Base-by-base conservation (phyloP, 192 early-diverging fungal species). In the Spizellomyces punctatus region DNA sequence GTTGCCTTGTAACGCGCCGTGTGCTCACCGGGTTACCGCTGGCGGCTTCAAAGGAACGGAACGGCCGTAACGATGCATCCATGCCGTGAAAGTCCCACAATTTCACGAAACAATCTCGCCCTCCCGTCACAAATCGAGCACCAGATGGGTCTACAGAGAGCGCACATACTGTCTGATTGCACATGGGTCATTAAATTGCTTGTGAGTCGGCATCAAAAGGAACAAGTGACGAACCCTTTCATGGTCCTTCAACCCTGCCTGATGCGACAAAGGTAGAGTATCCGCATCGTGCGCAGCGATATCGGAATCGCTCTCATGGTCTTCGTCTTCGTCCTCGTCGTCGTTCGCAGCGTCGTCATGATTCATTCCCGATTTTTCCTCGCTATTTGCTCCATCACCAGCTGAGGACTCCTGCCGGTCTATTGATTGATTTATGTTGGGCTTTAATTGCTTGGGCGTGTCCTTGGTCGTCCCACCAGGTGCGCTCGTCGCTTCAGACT, bases 11-110 rank as follows among this genome's bases (percentile, higher is more conserved):
- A 62, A 22, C 60, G 41, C 16, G 60, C 60, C 6, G 16, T 4
- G 16, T 61, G 36, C 43, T 58, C 45, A 85, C 76, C 63, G 83
- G 83, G 78, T 96, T 92, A 6, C 91, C 92, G 14, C 84, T 88
- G 65, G 82, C 87, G 1, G 95, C 91, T 59, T 93, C 89, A 48
- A 97, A 76, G 5, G 90, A 89, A 50, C 93, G 79, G 72, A 93
- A 95, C 7, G 95, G 88, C 64, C 85, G 80, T 52, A 91, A 88
- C 2, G 79, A 73, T 6, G 86, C 78, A 74, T 94, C 89, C 95
- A 96, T 97, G 10, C 89, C 89, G 44, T 89, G 82, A 82, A 99
- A 99, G 77, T 96, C 94, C 95, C 95, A 99, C 46, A 99, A 79
- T 57, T 91, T 91, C 45, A 96, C 70, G 55, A 85, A 85, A 47